Conservation (phyloP, 2,329 filamentous ascomycete species). For the Fusarium torulosum region DNA sequence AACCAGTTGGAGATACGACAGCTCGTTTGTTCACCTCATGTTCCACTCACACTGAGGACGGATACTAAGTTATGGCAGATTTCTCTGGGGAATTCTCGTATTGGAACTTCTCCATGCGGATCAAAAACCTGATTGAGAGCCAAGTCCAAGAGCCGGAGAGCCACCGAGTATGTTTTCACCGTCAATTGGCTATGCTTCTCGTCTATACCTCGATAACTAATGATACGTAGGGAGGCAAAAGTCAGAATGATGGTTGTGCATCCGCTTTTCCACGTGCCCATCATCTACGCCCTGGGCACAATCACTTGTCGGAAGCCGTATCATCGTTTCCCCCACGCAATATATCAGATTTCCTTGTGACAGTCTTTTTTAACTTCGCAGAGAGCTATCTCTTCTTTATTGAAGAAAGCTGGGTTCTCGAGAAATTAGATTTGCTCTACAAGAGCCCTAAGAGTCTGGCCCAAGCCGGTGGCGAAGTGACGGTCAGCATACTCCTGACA, state of each 20-base stretch:
- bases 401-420: slow-evolving; percentile 1
- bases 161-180: neutral
- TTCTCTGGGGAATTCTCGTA: slow-evolving; percentile 12
- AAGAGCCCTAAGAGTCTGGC: neutral
- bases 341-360: slow-evolving; percentile 4
- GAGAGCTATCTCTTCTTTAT: slow-evolving; percentile 12
- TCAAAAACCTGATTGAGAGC: neutral
- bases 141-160: neutral
- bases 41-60: neutral
- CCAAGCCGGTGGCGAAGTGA: neutral
- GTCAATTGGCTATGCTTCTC: rapidly evolving
- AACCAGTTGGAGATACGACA: slow-evolving; percentile 1
- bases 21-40: neutral
- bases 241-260: neutral
- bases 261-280: slow-evolving; percentile 6
- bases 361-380: slow-evolving; percentile 6
- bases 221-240: neutral
- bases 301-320: slow-evolving; percentile 1
- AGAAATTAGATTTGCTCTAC: neutral
- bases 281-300: slow-evolving; percentile 1
- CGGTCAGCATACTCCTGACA: neutral
- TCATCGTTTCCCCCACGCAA: slow-evolving; percentile 4
- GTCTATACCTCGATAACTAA: neutral
- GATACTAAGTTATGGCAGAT: neutral
- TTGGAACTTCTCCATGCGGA: slow-evolving; percentile 10